These are phyloP conservation scores for Graphilbum fragrans DNA, from an alignment of 2,329 filamentous ascomycete species.

Conservation along the genomic window DNA sequence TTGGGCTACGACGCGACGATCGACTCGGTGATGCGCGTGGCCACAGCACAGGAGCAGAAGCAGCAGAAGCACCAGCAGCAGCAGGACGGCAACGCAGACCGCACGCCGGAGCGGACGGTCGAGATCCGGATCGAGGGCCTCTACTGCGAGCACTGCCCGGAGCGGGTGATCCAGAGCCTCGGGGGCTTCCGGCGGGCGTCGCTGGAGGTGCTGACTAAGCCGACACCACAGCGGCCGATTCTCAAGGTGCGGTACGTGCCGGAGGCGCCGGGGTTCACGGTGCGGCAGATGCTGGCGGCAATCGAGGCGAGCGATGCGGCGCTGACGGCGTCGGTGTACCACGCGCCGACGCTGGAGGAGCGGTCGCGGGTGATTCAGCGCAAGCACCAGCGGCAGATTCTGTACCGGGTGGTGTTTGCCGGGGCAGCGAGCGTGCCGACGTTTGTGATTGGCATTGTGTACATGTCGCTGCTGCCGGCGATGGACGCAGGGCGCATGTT, in stretches of 20 bases:
- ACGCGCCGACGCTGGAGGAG: constrained; percentile 74
- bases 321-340: constrained; percentile 60
- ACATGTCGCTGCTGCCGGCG: constrained; percentile 67
- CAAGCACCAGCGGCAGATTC: constrained; percentile 55
- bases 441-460: constrained; percentile 78
- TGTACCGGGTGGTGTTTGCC: constrained; percentile 60
- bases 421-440: constrained; percentile 64
- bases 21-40: constrained; percentile 31
- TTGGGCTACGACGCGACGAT: constrained; percentile 55
- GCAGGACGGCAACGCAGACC: neutral
- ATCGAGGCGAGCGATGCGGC: constrained; percentile 55
- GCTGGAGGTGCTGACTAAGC: constrained; percentile 39
- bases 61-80: neutral
- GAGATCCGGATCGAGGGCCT: constrained; percentile 59
- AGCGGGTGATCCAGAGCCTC: constrained; percentile 41
- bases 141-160: constrained; percentile 62
- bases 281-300: constrained; percentile 58
- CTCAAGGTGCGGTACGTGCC: constrained; percentile 62
- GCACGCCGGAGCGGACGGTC: constrained; percentile 35
- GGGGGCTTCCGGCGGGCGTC: constrained; percentile 34
- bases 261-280: constrained; percentile 54
- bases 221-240: constrained; percentile 51
- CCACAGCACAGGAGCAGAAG: constrained; percentile 11
- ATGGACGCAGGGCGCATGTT: constrained; percentile 46
- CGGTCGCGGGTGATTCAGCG: constrained; percentile 60